phyloP scores from a whole-genome alignment of 1,284 basidiomycete species.

The Anthracocystis walkeri region DNA sequence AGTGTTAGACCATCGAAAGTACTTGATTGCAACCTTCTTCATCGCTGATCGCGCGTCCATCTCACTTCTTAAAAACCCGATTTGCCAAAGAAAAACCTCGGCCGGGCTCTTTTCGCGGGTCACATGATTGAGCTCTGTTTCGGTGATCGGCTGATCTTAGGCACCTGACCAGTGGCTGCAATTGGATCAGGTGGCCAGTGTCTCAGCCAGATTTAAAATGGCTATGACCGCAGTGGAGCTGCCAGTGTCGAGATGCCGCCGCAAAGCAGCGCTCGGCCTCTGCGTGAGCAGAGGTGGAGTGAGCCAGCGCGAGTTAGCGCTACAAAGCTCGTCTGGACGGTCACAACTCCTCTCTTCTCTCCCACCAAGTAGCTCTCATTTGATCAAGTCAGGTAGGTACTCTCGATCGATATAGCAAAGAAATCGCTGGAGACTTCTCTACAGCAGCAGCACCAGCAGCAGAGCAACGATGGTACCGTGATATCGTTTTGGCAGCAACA shows the following conservation, averaged over 20 bases:
- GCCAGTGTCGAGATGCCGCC: neutral
- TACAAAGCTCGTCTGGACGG: constrained; percentile 40
- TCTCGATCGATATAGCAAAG: neutral
- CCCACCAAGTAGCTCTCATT: constrained; percentile 58
- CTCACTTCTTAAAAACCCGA: neutral
- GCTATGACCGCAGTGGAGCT: constrained; percentile 35
- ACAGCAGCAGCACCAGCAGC: constrained; percentile 8
- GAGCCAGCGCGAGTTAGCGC: constrained; percentile 13
- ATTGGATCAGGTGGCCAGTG: constrained; percentile 21
- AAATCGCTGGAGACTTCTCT: constrained; percentile 21
- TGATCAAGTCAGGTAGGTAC: constrained; percentile 54
- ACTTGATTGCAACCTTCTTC: no score
- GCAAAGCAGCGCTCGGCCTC: neutral
- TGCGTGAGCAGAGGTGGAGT: constrained; percentile 22
- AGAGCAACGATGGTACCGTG: constrained; percentile 17
- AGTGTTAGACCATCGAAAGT: neutral
- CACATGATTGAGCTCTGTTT: neutral
- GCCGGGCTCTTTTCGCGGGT: neutral
- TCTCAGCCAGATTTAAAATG: neutral
- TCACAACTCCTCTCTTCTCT: constrained; percentile 28
- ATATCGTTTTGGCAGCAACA: neutral
- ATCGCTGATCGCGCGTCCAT: neutral
- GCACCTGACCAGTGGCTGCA: neutral
- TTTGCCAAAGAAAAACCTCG: neutral
- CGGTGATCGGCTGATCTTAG: constrained; percentile 7